Evolutionary conservation across 345 rosid species (phyloP).

Genomic region (Arabis hirsuta): DNA sequence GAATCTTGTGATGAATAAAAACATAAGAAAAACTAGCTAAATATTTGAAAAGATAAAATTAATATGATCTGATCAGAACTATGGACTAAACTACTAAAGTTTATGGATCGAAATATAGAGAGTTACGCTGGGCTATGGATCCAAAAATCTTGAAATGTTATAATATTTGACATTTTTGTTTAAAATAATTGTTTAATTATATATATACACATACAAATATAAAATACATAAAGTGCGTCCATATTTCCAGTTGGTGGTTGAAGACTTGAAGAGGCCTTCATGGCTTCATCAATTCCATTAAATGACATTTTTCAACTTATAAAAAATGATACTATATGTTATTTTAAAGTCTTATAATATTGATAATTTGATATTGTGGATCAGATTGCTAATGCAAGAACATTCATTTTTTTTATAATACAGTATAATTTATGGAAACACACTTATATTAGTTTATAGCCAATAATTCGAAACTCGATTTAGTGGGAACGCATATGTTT

Average conservation of each 20-base stretch:
- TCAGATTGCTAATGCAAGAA: no score
- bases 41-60: no score
- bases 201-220: background rate
- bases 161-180: background rate
- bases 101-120: no score
- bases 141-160: background rate
- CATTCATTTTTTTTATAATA: no score
- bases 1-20: no score
- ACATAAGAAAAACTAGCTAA: no score
- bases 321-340: constrained; percentile 11
- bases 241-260: constrained; percentile 38
- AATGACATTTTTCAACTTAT: constrained; percentile 28
- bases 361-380: no score
- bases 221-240: background rate
- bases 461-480: background rate
- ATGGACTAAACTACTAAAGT: no score
- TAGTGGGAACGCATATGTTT: background rate
- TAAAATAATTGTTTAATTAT: background rate
- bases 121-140: no score
- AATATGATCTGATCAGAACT: no score
- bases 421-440: background rate
- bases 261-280: constrained; percentile 37
- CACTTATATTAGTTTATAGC: background rate
- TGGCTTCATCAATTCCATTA: constrained; percentile 22
- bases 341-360: constrained; percentile 2